Evolutionary conservation across 768 basidiomycete genomes (phyloP).

Genomic region (Cyathus striatus): DNA sequence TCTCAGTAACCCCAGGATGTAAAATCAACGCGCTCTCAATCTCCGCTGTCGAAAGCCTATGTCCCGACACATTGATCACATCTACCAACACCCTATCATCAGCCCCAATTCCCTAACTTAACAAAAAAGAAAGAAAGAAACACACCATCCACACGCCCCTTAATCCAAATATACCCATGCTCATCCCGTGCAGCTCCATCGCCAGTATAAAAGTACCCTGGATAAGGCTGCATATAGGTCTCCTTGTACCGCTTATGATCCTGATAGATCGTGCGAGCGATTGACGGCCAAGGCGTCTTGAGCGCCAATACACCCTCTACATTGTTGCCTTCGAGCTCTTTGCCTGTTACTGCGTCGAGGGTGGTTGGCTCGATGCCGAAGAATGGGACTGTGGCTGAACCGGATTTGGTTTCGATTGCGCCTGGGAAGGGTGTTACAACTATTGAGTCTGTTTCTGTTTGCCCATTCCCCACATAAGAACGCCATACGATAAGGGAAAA

Average conservation of each 20-base stretch:
- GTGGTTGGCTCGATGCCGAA: conserved; percentile 90
- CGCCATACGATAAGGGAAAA: conserved; percentile 7
- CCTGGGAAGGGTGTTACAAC: conserved; percentile 95
- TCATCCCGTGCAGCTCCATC: conserved; percentile 93
- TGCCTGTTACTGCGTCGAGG: conserved; percentile 77
- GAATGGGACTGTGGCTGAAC: conserved; percentile 96
- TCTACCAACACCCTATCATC: conserved; percentile 36
- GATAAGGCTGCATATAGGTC: conserved; percentile 70
- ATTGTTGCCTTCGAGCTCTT: conserved; percentile 70
- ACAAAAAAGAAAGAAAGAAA: conserved; percentile 1
- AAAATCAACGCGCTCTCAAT: conserved; percentile 95
- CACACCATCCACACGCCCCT: conserved; percentile 89
- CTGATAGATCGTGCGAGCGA: conserved; percentile 87
- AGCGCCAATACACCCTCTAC: conserved; percentile 91
- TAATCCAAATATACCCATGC: conserved; percentile 98
- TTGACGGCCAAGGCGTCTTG: conserved; percentile 89
- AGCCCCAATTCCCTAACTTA: conserved; percentile 1
- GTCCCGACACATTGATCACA: conserved; percentile 97
- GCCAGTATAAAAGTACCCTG: conserved; percentile 94
- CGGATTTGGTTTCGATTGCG: conserved; percentile 94
- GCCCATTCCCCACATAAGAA: conserved; percentile 39
- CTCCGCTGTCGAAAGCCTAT: conserved; percentile 95
- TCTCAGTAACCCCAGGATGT: conserved; percentile 94
- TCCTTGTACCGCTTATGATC: conserved; percentile 81
- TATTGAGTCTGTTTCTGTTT: conserved; percentile 97